A percentile compares a stretch with the other conserved stretches of the same genome.
phyloP scores from a whole-genome alignment of 371 early-diverging fungal species.

The Thermomucor indicae-seudaticae region DNA sequence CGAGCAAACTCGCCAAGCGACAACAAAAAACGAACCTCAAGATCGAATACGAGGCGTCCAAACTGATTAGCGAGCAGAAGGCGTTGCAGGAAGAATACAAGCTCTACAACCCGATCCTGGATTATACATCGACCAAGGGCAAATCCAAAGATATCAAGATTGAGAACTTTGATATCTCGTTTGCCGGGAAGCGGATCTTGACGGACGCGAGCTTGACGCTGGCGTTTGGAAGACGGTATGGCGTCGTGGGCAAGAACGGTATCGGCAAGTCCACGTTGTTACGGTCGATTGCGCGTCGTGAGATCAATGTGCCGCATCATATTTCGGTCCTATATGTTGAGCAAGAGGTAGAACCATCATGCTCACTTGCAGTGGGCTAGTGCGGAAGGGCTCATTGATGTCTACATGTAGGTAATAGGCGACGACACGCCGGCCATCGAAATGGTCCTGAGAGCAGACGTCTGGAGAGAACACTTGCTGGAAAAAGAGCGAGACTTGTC shows the following conservation, averaged over 20 bases:
- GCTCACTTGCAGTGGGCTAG: constrained; percentile 7
- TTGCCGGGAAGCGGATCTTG: constrained; percentile 92
- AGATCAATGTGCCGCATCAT: constrained; percentile 83
- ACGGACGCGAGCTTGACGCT: constrained; percentile 81
- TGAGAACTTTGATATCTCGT: constrained; percentile 94
- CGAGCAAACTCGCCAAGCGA: constrained; percentile 85
- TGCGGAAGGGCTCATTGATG: neutral
- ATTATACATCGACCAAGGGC: constrained; percentile 80
- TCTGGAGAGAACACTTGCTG: constrained; percentile 89
- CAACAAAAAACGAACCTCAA: constrained; percentile 57
- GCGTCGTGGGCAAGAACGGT: constrained; percentile 99
- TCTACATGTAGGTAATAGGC: constrained; percentile 70
- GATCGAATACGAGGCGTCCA: constrained; percentile 73
- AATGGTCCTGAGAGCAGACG: constrained; percentile 91
- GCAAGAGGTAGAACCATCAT: constrained; percentile 97
- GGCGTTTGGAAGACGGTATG: constrained; percentile 88
- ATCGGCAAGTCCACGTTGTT: constrained; percentile 97
- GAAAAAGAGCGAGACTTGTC: constrained; percentile 75
- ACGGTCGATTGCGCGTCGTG: constrained; percentile 87
- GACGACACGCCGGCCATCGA: constrained; percentile 85
- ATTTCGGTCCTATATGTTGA: constrained; percentile 95
- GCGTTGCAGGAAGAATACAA: constrained; percentile 65
- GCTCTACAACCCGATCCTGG: constrained; percentile 78
- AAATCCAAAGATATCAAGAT: constrained; percentile 93
- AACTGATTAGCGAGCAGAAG: constrained; percentile 70